Conservation (phyloP, 2,329 filamentous ascomycete species). For the Aspergillus amoenus region DNA sequence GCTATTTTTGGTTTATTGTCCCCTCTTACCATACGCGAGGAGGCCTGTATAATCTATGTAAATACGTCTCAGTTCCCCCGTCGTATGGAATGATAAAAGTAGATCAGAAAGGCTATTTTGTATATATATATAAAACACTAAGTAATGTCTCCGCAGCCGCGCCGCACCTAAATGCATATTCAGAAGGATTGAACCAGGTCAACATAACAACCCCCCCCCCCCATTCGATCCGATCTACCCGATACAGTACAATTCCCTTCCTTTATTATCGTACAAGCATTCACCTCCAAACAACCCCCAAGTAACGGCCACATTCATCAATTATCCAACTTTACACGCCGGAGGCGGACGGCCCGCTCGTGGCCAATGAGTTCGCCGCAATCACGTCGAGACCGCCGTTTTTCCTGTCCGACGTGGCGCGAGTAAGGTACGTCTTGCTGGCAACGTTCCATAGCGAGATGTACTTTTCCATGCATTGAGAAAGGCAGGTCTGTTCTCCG, state of each 20-base stretch:
- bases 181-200: background rate
- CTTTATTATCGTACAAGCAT: background rate
- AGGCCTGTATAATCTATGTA: conserved; percentile 26
- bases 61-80: conserved; percentile 13
- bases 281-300: background rate
- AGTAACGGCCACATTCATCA: background rate
- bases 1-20: conserved; percentile 8
- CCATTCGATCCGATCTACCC: background rate
- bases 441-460: conserved; percentile 76
- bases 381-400: conserved; percentile 31
- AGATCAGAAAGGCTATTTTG: conserved; percentile 2
- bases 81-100: conserved; percentile 16
- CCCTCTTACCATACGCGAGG: background rate
- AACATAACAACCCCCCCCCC: background rate
- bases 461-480: conserved; percentile 81
- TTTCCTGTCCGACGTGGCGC: conserved; percentile 59
- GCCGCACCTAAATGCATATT: background rate
- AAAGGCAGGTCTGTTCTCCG: conserved; percentile 70
- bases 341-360: background rate
- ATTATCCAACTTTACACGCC: conserved; percentile 2
- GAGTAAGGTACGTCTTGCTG: conserved; percentile 65
- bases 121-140: background rate
- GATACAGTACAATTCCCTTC: background rate
- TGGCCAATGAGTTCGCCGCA: conserved; percentile 20
- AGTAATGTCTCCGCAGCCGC: background rate